Conservation (phyloP, 2,329 filamentous ascomycete species). For the Phialocephala sp. region DNA sequence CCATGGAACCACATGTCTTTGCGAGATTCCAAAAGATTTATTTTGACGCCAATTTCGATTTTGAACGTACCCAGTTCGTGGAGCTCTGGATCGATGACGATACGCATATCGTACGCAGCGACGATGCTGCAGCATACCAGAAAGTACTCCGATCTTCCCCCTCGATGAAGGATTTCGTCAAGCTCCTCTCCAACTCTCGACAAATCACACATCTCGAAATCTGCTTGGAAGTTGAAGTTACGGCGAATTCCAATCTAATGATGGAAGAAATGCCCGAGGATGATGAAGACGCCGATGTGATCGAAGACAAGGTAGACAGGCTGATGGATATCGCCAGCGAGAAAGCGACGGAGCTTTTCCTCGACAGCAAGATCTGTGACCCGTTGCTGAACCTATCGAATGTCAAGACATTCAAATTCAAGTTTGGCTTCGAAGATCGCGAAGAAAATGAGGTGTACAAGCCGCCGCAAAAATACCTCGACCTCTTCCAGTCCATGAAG, state of each 20-base stretch:
- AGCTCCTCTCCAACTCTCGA: constrained; percentile 21
- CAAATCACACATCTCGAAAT: constrained; percentile 24
- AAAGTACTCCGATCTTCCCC: constrained; percentile 14
- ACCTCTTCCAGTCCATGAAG: constrained; percentile 24
- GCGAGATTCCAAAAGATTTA: constrained; percentile 28
- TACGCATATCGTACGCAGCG: constrained; percentile 7
- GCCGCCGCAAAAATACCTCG: constrained; percentile 20
- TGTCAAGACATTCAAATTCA: constrained; percentile 23
- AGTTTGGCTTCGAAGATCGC: constrained; percentile 11
- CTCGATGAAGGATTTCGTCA: constrained; percentile 30
- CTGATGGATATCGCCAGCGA: constrained; percentile 24
- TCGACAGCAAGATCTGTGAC: constrained; percentile 27
- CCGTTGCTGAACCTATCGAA: constrained; percentile 22
- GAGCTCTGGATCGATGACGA: constrained; percentile 28
- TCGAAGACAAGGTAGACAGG: constrained; percentile 19
- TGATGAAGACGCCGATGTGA: constrained; percentile 12
- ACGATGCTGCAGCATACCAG: constrained; percentile 17
- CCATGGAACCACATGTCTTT: constrained; percentile 32
- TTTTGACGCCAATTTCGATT: constrained; percentile 26
- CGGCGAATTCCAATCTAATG: constrained; percentile 20
- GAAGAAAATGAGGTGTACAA: constrained; percentile 21
- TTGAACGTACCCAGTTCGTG: constrained; percentile 17
- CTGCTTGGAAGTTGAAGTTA: constrained; percentile 26
- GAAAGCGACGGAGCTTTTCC: constrained; percentile 27
- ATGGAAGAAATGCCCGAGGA: constrained; percentile 17